A percentile compares a stretch with the other conserved stretches of the same genome.
phyloP scores from a whole-genome alignment of 306 rosid genomes.

The Prunus campanulata region DNA sequence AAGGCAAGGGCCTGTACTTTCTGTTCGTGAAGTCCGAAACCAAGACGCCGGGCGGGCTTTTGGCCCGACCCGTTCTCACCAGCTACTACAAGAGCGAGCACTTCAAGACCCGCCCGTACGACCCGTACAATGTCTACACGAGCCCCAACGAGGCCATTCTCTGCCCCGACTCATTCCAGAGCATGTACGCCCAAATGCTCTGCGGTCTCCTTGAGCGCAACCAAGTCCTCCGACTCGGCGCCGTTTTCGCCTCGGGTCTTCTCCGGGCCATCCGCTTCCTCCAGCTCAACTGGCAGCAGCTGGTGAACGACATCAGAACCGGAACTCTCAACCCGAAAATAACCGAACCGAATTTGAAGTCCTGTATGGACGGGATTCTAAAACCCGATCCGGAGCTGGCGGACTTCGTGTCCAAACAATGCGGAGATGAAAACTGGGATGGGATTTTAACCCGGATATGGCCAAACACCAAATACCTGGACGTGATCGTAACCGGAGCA shows the following conservation, averaged over 20 bases:
- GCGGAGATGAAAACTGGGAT: conserved; percentile 51
- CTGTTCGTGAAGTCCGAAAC: conserved; percentile 57
- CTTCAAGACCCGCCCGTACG: conserved; percentile 63
- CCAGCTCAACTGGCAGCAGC: conserved; percentile 46
- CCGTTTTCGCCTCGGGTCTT: conserved; percentile 60
- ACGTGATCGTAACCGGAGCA: conserved; percentile 61
- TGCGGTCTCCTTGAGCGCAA: conserved; percentile 47
- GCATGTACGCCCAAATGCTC: conserved; percentile 63
- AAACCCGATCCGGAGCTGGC: conserved; percentile 35
- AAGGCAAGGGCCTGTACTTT: conserved; percentile 56
- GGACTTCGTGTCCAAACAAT: conserved; percentile 29
- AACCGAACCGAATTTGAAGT: conserved; percentile 32
- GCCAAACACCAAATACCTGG: conserved; percentile 57
- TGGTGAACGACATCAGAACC: conserved; percentile 36
- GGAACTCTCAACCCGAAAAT: conserved; percentile 34
- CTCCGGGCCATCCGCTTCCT: conserved; percentile 57
- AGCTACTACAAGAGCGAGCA: conserved; percentile 60
- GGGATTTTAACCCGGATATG: conserved; percentile 50
- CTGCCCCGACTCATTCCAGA: conserved; percentile 56
- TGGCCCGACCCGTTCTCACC: conserved; percentile 60
- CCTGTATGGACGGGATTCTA: conserved; percentile 18
- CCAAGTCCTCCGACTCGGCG: conserved; percentile 58
- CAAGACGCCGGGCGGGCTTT: conserved; percentile 53
- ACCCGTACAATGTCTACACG: conserved; percentile 54
- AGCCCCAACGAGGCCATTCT: conserved; percentile 64